A percentile compares a stretch with the other conserved stretches of the same genome.
Evolutionary conservation across 495 filamentous ascomycete species (phyloP).

Genomic region (Corynascus novoguineensis): DNA sequence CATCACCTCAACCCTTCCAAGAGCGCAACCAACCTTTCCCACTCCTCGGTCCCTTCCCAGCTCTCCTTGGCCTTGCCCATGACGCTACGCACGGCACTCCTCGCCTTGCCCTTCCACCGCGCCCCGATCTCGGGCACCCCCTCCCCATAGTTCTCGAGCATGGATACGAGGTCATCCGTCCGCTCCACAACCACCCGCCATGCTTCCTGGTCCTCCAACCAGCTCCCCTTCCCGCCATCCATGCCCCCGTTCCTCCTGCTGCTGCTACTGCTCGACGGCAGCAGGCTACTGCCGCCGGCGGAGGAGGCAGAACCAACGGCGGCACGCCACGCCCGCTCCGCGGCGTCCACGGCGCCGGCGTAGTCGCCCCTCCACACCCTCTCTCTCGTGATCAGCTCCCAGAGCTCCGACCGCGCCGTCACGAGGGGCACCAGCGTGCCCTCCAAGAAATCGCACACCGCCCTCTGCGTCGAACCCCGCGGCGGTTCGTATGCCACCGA

Average conservation of each 20-base stretch:
- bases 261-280: slow-evolving; percentile 13
- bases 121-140: slow-evolving; percentile 48
- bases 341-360: slow-evolving; percentile 64
- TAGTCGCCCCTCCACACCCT: slow-evolving; percentile 64
- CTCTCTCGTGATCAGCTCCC: slow-evolving; percentile 66
- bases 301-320: slow-evolving; percentile 38
- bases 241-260: too few species aligned
- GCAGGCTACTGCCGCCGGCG: slow-evolving; percentile 4
- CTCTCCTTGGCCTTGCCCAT: slow-evolving; percentile 73
- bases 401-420: slow-evolving; percentile 68
- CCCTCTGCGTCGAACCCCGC: slow-evolving; percentile 43
- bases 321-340: slow-evolving; percentile 86
- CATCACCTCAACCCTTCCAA: slow-evolving; percentile 55
- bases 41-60: slow-evolving; percentile 75
- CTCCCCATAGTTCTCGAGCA: slow-evolving; percentile 60
- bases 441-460: slow-evolving; percentile 69
- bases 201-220: slow-evolving; percentile 40
- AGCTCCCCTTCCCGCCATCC: slow-evolving; percentile 30
- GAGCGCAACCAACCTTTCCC: slow-evolving; percentile 55
- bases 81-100: slow-evolving; percentile 73
- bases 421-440: slow-evolving; percentile 70
- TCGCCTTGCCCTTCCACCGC: slow-evolving; percentile 82
- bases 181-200: slow-evolving; percentile 60
- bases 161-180: slow-evolving; percentile 59
- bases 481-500: slow-evolving; percentile 36